These are phyloP conservation scores for Microascus cirrosus DNA, from an alignment of 2,329 filamentous ascomycete genomes.

Conservation along the genomic window DNA sequence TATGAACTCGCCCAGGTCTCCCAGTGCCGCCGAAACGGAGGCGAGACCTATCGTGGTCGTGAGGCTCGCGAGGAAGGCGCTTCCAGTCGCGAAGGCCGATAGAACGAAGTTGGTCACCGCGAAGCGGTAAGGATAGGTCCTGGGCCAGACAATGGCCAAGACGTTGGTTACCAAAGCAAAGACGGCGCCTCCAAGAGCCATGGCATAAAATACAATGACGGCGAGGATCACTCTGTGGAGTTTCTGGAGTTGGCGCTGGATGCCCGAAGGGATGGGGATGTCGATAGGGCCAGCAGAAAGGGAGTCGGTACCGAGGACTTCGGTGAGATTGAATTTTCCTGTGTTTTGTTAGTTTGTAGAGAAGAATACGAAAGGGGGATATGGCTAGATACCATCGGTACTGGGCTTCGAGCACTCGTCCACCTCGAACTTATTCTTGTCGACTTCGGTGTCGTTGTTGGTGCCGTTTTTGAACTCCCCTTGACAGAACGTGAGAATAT, in stretches of 20 bases:
- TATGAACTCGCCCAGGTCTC: conserved; percentile 27
- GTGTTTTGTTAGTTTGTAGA: too few species aligned
- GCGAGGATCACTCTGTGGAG: conserved; percentile 36
- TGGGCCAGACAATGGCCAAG: conserved; percentile 21
- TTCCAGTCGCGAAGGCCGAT: conserved; percentile 21
- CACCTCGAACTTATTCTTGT: conserved; percentile 21
- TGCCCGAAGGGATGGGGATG: conserved; percentile 28
- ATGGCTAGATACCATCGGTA: background rate
- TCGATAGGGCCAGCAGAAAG: conserved; percentile 31
- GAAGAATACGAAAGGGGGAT: background rate
- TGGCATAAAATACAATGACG: conserved; percentile 35
- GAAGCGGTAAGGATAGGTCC: conserved; percentile 10
- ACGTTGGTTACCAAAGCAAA: conserved; percentile 28
- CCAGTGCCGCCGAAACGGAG: conserved; percentile 29
- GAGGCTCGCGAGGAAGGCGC: conserved; percentile 28
- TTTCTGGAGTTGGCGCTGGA: conserved; percentile 35
- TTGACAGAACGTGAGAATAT: conserved; percentile 35
- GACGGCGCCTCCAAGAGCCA: conserved; percentile 29
- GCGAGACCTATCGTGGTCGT: conserved; percentile 28
- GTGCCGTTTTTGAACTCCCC: conserved; percentile 32
- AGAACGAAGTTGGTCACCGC: conserved; percentile 24
- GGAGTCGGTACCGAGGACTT: conserved; percentile 30
- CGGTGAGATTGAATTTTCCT: conserved; percentile 30
- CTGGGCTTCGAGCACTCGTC: conserved; percentile 18
- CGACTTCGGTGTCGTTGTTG: conserved; percentile 24